Percentiles rank a stretch among this genome's conserved stretches.
Conservation (phyloP, 1,284 basidiomycete genomes). For the Ceratobasidium sp. region DNA sequence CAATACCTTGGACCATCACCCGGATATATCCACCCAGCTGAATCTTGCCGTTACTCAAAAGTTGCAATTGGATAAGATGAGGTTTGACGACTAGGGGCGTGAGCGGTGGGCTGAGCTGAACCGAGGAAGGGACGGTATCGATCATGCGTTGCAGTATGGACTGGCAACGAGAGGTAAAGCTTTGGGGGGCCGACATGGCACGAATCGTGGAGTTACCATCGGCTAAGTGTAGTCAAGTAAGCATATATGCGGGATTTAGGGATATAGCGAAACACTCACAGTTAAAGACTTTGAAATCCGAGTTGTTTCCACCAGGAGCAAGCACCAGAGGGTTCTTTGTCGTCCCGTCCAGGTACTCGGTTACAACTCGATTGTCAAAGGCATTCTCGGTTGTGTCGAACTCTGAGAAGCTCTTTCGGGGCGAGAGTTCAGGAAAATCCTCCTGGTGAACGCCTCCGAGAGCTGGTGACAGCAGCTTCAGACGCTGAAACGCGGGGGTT, state of each 20-base stretch:
- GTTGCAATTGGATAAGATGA: neutral
- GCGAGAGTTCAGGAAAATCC: neutral
- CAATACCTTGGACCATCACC: neutral
- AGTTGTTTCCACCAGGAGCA: slow-evolving; percentile 11
- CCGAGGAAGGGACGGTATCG: slow-evolving; percentile 11
- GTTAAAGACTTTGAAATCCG: neutral
- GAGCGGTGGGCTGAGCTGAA: neutral
- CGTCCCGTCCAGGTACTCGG: slow-evolving; percentile 3
- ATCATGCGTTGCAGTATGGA: slow-evolving; percentile 1
- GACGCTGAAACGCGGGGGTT: neutral
- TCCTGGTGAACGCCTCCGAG: slow-evolving; percentile 1
- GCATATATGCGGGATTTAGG: too few relatives aligned
- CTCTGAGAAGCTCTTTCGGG: neutral
- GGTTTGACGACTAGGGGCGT: neutral
- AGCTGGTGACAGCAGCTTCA: neutral
- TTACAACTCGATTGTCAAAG: neutral
- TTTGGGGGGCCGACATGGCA: neutral
- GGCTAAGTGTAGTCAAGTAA: neutral
- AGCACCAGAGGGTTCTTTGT: neutral
- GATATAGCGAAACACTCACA: neutral
- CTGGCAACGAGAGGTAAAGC: neutral
- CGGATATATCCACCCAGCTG: neutral
- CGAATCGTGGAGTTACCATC: slow-evolving; percentile 1
- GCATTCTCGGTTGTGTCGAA: neutral
- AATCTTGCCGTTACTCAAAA: neutral